Base-by-base conservation (phyloP, 495 filamentous ascomycete genomes). In the Penicillium robsamsonii region DNA sequence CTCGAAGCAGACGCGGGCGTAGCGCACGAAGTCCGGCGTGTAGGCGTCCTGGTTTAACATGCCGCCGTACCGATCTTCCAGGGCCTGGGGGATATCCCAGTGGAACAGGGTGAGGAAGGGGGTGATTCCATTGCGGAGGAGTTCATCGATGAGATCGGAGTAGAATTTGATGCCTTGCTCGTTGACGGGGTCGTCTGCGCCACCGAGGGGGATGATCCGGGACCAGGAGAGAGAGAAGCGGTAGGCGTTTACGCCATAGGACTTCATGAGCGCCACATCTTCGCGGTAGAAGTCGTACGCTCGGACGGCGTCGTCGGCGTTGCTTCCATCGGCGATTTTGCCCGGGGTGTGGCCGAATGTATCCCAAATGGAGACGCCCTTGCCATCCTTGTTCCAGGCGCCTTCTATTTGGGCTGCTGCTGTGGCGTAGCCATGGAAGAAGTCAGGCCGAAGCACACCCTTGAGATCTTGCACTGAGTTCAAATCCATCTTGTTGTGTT, bases 221-320 rank as follows among this genome's bases (percentile, higher is more conserved):
- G 84, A 79, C 87, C 87, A 90, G 27, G 85, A 81, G 35, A 90
- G 70, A 30, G 87, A 89, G 71, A 90, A 90, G 51, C 85, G 83
- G 71, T 89, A 89, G 49, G 79, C 78, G 46, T 77, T 83, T 50
- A 85, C 83, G 20, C 84, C 84, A 24, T 81, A 76, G 15, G 75
- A 71, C 70, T 88, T 89, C 69, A 90, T 75, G n/a, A 89, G 79
- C 5, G 73, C 84, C 51, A 91, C 87, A 63, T 89, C 87, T 69
- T 89, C 84, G 40, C 72, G 74, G 57, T 84, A 87, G 45, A 84
- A 74, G 66, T 88, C 81, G 72, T 90, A 89, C 44, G 84, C 84
- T 65, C 88, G 83, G 66, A 85, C 87, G 40, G 85, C 85, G 51
- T 86, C 81, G 37, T 80, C 83, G 12, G 84, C 84, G 4, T 82